phyloP scores from a whole-genome alignment of 306 rosid species.

The Gynostemma pentaphyllum region DNA sequence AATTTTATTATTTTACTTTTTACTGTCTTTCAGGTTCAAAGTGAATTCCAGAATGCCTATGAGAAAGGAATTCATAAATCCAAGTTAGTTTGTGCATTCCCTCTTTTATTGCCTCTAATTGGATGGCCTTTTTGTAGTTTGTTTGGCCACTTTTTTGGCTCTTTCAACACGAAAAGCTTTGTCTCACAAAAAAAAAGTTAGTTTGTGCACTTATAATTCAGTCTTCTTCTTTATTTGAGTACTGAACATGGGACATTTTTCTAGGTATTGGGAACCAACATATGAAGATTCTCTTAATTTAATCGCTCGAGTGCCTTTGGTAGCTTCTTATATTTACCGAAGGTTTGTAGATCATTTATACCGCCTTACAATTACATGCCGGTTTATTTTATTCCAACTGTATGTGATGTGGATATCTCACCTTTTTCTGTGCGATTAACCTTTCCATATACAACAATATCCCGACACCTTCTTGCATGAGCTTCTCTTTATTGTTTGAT shows the following conservation, averaged over 20 bases:
- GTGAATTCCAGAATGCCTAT: slow-evolving; percentile 89
- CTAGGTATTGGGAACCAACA: slow-evolving; percentile 98
- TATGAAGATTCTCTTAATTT: slow-evolving; percentile 82
- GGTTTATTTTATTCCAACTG: not conserved
- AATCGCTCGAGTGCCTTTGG: slow-evolving; percentile 79
- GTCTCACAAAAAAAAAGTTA: too few species aligned
- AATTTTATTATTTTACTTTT: not conserved
- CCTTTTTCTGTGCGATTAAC: not conserved
- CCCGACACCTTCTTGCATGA: not conserved
- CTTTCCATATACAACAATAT: not conserved
- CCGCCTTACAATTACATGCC: not conserved
- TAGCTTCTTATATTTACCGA: slow-evolving; percentile 88
- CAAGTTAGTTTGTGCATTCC: too few species aligned
- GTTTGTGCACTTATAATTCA: slow-evolving; percentile 5
- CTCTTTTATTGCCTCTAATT: too few species aligned
- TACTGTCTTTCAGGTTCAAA: slow-evolving; percentile 55
- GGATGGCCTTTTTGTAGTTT: too few species aligned
- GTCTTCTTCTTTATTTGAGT: slow-evolving; percentile 18
- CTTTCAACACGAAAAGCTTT: too few species aligned
- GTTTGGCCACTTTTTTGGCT: too few species aligned
- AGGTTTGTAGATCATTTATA: slow-evolving; percentile 42
- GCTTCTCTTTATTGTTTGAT: slow-evolving; percentile 8
- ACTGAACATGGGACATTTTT: slow-evolving; percentile 7
- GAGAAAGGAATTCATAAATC: slow-evolving; percentile 72
- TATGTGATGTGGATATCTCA: not conserved